Evolutionary conservation across 352 stramenopile genomes (phyloP), one percentile per base, ranked within the genome.

Genomic region (Globisporangium orthogonon): DNA sequence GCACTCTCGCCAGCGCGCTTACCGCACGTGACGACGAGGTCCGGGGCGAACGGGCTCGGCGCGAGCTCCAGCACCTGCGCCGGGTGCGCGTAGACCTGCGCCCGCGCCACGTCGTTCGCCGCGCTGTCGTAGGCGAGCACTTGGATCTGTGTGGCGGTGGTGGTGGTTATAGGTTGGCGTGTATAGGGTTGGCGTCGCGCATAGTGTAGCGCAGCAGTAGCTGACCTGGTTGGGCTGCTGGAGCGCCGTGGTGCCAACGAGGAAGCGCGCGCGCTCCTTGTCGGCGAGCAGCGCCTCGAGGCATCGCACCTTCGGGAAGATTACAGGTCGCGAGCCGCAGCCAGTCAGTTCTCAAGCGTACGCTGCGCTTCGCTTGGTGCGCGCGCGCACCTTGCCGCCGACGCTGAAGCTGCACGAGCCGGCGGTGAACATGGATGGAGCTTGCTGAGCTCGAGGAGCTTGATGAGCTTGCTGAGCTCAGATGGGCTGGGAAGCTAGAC

Each of bases 281-380:
- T 91, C 76, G 5, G 62, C 80, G 28, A 85, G 51, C 35, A 92
- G 56, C 15, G 84, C 74, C 51, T 91, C 84, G 39, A 94, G 64
- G 41, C 74, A 82, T 10, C 84, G 82, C 45, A 82, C 70, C 78
- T 89, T 1, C 5, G 11, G 33, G 15, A 66, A 3, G 48, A 3
- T 31, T 1, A 14, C 35, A 31, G 33, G 33, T 37, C 9, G 35
- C 35, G 35, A 41, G 35, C 7, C 35, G 5, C 17, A 46, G 15
- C 7, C 4, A 23, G 18, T 15, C 39, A 35, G 13, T n/a, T 28
- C 15, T 14, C 23, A 23, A 23, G 23, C 23, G 23, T 23, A 23
- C 23, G 23, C 23, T 23, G 23, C 23, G 23, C 23, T 23, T 23
- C 23, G 23, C 1, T 23, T 23, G 23, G 23, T 23, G 23, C 17